Evolutionary conservation across 139 green algal species (phyloP).

Genomic region (Choricystis sp.): DNA sequence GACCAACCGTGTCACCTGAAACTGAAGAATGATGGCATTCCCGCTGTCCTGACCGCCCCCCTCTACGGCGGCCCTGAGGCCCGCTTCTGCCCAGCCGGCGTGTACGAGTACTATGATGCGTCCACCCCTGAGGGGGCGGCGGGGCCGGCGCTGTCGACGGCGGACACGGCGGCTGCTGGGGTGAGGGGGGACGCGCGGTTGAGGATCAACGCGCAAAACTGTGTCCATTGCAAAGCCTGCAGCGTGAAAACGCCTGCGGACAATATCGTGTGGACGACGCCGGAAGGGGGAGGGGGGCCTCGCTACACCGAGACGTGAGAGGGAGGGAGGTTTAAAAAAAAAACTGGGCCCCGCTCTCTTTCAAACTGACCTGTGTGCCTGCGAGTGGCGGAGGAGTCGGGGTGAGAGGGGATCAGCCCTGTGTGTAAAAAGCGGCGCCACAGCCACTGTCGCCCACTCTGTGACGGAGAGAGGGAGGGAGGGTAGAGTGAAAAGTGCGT

Average conservation of each 20-base stretch:
- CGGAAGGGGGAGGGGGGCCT: constrained; percentile 79
- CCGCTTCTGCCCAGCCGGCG: constrained; percentile 61
- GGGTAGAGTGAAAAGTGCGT: too few species aligned
- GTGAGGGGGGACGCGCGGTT: constrained; percentile 26
- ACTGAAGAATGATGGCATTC: constrained; percentile 41
- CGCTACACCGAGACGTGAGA: constrained; percentile 56
- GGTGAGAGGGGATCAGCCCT: too few species aligned
- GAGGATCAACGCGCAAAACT: constrained; percentile 92
- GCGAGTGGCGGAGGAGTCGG: too few species aligned
- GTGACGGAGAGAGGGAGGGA: too few species aligned
- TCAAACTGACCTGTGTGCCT: too few species aligned
- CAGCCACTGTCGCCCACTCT: neutral
- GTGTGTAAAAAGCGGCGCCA: neutral
- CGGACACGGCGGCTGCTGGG: neutral
- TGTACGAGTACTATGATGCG: constrained; percentile 70
- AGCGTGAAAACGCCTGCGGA: constrained; percentile 81
- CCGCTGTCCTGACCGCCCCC: constrained; percentile 47
- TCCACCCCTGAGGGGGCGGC: neutral
- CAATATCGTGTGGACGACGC: constrained; percentile 85
- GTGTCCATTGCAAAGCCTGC: constrained; percentile 93
- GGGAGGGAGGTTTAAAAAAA: too few species aligned
- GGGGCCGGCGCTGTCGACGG: neutral
- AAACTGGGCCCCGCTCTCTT: too few species aligned
- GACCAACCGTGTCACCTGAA: constrained; percentile 79
- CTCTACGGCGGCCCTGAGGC: constrained; percentile 64